Evolutionary conservation across 2,329 filamentous ascomycete species (phyloP).

Genomic region (Diaporthe longicolla): DNA sequence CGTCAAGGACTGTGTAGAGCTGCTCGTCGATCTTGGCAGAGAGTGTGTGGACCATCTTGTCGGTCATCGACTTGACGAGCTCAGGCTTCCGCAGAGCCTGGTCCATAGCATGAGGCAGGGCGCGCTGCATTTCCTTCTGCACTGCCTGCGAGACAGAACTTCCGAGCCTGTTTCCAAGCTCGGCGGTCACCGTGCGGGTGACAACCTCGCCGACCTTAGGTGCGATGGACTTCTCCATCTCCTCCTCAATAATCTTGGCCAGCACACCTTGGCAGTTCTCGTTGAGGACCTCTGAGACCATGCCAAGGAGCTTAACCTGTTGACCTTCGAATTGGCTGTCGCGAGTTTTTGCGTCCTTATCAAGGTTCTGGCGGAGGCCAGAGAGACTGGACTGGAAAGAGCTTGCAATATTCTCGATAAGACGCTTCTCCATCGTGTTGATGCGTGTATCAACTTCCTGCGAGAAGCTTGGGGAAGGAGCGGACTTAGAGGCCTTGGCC

Average conservation of each 20-base stretch:
- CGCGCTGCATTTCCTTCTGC: constrained; percentile 79
- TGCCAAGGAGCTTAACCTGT: constrained; percentile 68
- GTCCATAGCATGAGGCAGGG: constrained; percentile 76
- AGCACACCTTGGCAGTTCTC: constrained; percentile 80
- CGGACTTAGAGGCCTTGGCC: constrained; percentile 51
- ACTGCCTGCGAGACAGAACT: constrained; percentile 76
- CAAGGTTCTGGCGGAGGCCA: constrained; percentile 54
- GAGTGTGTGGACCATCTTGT: constrained; percentile 78
- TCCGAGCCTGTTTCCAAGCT: constrained; percentile 78
- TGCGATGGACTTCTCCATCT: constrained; percentile 82
- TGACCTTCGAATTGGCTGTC: constrained; percentile 67
- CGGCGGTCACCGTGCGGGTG: constrained; percentile 77
- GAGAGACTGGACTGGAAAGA: constrained; percentile 37
- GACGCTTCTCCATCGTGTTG: constrained; percentile 65
- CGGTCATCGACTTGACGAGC: constrained; percentile 79
- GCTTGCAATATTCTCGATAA: constrained; percentile 48
- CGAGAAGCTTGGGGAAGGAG: constrained; percentile 47
- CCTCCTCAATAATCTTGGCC: constrained; percentile 80
- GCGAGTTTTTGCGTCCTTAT: constrained; percentile 72
- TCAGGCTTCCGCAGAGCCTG: constrained; percentile 81
- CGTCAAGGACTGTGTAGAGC: constrained; percentile 72
- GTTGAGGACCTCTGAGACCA: constrained; percentile 73
- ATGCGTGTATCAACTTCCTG: constrained; percentile 70
- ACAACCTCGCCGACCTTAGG: constrained; percentile 80
- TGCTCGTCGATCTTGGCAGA: constrained; percentile 78